phyloP scores from a whole-genome alignment of 2,329 filamentous ascomycete genomes.

The Neurospora crassa region DNA sequence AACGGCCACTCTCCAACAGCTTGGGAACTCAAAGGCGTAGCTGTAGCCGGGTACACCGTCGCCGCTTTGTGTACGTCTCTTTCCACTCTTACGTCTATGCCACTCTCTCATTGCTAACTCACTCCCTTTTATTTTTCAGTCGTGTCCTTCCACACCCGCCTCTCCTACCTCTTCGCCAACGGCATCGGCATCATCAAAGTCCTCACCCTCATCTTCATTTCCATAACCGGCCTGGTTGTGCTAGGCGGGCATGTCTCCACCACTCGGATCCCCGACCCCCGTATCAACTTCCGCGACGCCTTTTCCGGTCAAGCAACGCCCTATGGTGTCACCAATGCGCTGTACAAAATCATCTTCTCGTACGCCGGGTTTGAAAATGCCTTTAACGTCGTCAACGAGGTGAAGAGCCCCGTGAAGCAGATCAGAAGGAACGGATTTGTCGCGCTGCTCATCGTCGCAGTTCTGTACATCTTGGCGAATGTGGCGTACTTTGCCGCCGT shows the following conservation, averaged over 20 bases:
- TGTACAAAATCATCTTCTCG: constrained; percentile 50
- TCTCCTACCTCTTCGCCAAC: constrained; percentile 46
- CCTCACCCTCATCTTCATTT: constrained; percentile 47
- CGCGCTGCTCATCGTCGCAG: constrained; percentile 39
- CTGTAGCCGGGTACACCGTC: constrained; percentile 52
- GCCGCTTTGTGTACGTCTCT: constrained; percentile 38
- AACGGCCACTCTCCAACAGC: constrained; percentile 36
- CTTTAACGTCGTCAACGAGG: constrained; percentile 51
- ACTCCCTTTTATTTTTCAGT: constrained; percentile 8
- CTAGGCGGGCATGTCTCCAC: constrained; percentile 41
- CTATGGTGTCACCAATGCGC: constrained; percentile 43
- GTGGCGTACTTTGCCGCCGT: constrained; percentile 51
- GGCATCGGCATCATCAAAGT: constrained; percentile 47
- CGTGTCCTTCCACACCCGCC: constrained; percentile 40
- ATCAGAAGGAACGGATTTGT: constrained; percentile 21
- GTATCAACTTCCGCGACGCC: constrained; percentile 43
- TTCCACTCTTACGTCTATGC: too few species aligned
- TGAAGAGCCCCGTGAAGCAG: constrained; percentile 25
- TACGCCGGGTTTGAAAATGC: constrained; percentile 49
- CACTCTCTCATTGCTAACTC: not conserved
- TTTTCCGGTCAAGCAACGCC: constrained; percentile 39
- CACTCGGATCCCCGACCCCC: constrained; percentile 35
- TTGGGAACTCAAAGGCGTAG: constrained; percentile 61
- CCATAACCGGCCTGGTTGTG: constrained; percentile 48
- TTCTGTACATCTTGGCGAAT: constrained; percentile 49